A percentile compares a stretch with the other conserved stretches of the same genome.
Conservation (phyloP, 768 basidiomycete genomes). For the Leccinum subtestaceum region DNA sequence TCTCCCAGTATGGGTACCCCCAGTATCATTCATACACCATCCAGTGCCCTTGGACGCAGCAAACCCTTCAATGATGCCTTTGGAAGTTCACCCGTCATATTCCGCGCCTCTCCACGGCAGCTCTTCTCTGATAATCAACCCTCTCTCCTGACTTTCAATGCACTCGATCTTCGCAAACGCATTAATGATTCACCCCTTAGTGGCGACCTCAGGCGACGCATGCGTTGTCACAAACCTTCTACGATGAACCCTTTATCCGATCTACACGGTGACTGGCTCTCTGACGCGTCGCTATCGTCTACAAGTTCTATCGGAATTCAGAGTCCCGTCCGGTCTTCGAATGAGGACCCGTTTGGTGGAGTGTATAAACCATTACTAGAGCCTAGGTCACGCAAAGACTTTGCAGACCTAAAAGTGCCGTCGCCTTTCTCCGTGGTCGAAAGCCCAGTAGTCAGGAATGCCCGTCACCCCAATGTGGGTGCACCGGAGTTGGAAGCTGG, state of each 20-base stretch:
- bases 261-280: constrained; percentile 28
- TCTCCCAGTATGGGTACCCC: constrained; percentile 31
- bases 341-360: constrained; percentile 47
- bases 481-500: constrained; percentile 33
- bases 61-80: constrained; percentile 30
- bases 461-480: constrained; percentile 19
- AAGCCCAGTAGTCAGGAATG: constrained; percentile 49
- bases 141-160: constrained; percentile 32
- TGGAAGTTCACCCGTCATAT: constrained; percentile 38
- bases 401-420: constrained; percentile 13
- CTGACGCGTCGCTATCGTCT: constrained; percentile 31
- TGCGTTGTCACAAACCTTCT: constrained; percentile 28
- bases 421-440: constrained; percentile 35
- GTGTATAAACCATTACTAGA: constrained; percentile 10
- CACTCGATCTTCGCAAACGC: constrained; percentile 33
- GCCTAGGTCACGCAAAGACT: constrained; percentile 10
- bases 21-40: constrained; percentile 31
- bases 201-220: constrained; percentile 28
- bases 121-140: constrained; percentile 37
- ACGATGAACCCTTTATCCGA: constrained; percentile 28
- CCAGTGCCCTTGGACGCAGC: constrained; percentile 23
- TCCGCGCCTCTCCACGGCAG: constrained; percentile 41
- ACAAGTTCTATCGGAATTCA: constrained; percentile 16
- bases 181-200: constrained; percentile 50
- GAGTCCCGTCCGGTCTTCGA: constrained; percentile 29